Conservation (phyloP, 2,329 filamentous ascomycete genomes). For the Elsinoe fawcettii region DNA sequence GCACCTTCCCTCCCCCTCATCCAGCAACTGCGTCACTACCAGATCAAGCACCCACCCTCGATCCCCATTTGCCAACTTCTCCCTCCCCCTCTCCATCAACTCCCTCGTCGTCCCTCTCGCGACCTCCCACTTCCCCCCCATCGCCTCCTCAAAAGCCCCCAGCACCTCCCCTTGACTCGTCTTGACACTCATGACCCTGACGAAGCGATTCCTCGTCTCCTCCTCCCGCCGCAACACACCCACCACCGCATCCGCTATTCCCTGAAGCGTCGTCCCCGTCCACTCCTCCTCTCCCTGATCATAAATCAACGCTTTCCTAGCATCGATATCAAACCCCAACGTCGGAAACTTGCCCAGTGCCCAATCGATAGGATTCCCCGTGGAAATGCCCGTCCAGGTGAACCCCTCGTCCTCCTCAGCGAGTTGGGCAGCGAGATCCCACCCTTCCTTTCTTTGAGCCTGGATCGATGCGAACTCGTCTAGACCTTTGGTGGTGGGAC, state of each 20-base stretch:
- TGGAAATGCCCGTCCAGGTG: constrained; percentile 19
- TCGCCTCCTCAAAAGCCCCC: constrained; percentile 21
- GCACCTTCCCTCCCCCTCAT: constrained; percentile 16
- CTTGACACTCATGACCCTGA: constrained; percentile 48
- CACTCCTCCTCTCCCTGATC: constrained; percentile 48
- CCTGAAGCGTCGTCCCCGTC: constrained; percentile 43
- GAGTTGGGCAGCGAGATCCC: constrained; percentile 26
- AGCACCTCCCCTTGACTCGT: constrained; percentile 50
- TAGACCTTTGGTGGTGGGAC: constrained; percentile 22
- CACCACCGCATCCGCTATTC: constrained; percentile 44
- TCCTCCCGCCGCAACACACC: constrained; percentile 41
- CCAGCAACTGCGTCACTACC: constrained; percentile 18
- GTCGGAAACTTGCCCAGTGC: constrained; percentile 53
- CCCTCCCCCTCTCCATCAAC: constrained; percentile 14
- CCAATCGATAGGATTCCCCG: constrained; percentile 21
- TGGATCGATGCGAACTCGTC: constrained; percentile 15
- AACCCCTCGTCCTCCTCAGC: constrained; percentile 14
- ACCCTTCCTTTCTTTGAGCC: not conserved
- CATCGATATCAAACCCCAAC: constrained; percentile 49
- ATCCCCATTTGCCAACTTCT: not conserved
- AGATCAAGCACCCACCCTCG: constrained; percentile 17
- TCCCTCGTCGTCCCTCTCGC: not conserved
- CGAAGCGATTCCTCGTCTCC: constrained; percentile 50
- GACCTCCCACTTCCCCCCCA: constrained; percentile 17
- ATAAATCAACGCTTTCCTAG: constrained; percentile 44